Conservation (phyloP, 208 protist species). For the Trichomonas vaginalis region DNA sequence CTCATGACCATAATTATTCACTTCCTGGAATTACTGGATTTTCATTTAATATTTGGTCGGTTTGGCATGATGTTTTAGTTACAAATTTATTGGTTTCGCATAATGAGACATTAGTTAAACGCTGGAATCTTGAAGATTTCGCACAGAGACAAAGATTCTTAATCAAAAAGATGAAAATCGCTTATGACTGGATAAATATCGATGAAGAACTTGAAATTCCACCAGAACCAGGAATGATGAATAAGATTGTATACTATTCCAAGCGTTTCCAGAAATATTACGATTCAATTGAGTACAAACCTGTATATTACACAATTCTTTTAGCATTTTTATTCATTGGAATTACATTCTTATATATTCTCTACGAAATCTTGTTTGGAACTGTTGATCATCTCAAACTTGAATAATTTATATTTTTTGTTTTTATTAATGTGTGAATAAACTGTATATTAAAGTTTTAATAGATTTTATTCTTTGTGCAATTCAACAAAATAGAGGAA, state of each 20-base stretch:
- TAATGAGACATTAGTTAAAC: neutral
- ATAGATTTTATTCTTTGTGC: too few species aligned
- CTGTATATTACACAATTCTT: neutral
- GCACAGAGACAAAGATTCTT: neutral
- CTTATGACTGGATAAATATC: neutral
- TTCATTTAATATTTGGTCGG: neutral
- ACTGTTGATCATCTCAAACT: neutral
- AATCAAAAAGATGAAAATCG: neutral
- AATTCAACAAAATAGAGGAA: too few species aligned
- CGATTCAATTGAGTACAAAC: neutral
- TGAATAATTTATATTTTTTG: neutral
- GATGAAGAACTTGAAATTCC: neutral
- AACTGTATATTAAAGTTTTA: too few species aligned
- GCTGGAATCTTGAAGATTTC: neutral
- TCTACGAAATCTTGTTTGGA: neutral
- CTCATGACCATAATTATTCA: constrained; percentile 20
- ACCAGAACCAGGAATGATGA: neutral
- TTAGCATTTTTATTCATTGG: neutral
- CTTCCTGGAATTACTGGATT: neutral
- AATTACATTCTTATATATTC: neutral
- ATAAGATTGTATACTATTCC: neutral
- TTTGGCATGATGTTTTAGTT: neutral
- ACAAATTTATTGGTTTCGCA: neutral
- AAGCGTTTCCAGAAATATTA: neutral
- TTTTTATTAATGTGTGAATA: neutral